phyloP scores from a whole-genome alignment of 2,329 filamentous ascomycete genomes.

The Shiraia bambusicola region DNA sequence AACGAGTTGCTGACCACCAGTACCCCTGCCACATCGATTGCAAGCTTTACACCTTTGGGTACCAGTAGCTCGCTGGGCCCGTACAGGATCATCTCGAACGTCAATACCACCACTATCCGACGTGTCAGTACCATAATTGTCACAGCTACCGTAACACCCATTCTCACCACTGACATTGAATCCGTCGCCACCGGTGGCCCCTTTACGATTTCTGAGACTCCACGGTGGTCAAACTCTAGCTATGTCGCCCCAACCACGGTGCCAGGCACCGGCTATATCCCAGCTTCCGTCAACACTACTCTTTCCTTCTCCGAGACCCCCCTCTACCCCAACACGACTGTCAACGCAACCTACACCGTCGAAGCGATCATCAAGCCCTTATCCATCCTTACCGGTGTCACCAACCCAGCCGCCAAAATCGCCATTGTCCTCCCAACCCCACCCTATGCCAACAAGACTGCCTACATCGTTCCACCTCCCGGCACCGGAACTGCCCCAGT shows the following conservation, averaged over 20 bases:
- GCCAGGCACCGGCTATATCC: conserved; percentile 3
- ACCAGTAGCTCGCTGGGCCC: not conserved
- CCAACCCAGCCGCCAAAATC: conserved; percentile 1
- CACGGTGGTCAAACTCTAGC: conserved; percentile 9
- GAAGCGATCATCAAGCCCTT: not conserved
- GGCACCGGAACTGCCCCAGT: not conserved
- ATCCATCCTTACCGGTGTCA: not conserved
- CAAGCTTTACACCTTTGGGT: not conserved
- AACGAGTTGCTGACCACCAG: not conserved
- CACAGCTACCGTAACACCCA: conserved; percentile 4
- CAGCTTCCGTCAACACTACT: not conserved
- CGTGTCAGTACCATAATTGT: conserved; percentile 8
- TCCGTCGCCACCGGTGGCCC: conserved; percentile 8
- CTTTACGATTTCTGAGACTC: conserved; percentile 4
- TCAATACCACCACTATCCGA: conserved; percentile 3
- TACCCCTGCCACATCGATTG: not conserved
- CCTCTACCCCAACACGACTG: conserved; percentile 4
- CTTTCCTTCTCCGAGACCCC: conserved; percentile 3
- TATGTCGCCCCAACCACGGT: conserved; percentile 8
- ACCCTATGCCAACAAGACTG: not conserved
- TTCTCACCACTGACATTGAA: conserved; percentile 3
- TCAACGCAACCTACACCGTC: conserved; percentile 1
- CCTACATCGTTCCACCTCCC: not conserved
- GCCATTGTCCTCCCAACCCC: not conserved
- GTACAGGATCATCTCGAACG: conserved; percentile 1